Percentiles rank a stretch among this genome's conserved stretches.
phyloP scores from a whole-genome alignment of 139 green algal species.

The Desmodesmus armatus region DNA sequence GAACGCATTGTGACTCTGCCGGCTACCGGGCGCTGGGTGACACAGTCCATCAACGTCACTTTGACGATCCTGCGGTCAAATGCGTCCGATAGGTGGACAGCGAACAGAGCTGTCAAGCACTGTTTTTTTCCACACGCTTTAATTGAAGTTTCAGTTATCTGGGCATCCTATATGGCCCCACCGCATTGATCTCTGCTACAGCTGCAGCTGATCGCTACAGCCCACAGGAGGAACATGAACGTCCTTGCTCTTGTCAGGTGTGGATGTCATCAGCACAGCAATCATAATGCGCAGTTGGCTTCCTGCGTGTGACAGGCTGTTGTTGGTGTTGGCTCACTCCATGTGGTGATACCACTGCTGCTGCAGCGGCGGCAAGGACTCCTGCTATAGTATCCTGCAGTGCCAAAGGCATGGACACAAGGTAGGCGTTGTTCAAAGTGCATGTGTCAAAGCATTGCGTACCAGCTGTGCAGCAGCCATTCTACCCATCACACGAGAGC shows the following conservation, averaged over 20 bases:
- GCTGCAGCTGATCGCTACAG: background rate
- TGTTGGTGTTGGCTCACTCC: too few species aligned
- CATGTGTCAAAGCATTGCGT: too few species aligned
- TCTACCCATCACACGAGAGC: background rate
- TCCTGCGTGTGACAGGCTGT: background rate
- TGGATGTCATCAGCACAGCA: background rate
- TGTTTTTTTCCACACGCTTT: too few species aligned
- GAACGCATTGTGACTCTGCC: background rate
- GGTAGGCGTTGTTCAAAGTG: background rate
- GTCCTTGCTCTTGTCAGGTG: constrained; percentile 46
- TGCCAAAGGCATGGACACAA: constrained; percentile 49
- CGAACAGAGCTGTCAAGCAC: too few species aligned
- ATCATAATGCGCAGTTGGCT: too few species aligned
- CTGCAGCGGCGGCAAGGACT: constrained; percentile 59
- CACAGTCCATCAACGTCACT: too few species aligned
- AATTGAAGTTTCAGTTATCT: too few species aligned
- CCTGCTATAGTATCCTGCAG: constrained; percentile 53
- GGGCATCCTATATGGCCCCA: too few species aligned
- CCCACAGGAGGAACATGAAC: constrained; percentile 38
- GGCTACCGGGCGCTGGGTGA: too few species aligned
- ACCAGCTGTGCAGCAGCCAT: background rate
- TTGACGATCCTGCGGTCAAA: too few species aligned
- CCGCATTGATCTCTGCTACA: background rate
- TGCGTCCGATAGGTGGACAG: too few species aligned
- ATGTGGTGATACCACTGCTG: background rate